Base-by-base conservation (phyloP, 306 rosid genomes). In the Dicorynia guianensis region DNA sequence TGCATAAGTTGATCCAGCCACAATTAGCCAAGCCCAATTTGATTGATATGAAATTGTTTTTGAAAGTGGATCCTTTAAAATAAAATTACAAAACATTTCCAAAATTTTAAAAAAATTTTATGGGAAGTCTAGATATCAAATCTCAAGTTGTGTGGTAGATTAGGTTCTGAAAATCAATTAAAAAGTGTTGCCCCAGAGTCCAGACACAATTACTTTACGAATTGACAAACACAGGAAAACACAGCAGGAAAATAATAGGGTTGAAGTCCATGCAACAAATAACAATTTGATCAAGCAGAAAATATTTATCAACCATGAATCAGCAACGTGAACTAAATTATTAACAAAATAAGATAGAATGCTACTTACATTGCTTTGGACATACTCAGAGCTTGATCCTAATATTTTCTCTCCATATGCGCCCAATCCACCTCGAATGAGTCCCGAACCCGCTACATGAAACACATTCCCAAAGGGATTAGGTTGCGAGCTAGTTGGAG, bases 351-450 rank as follows among this genome's bases (percentile, higher is more conserved):
- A 25, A 36, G 15, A 13, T 36, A 11, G 19, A 64, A 48, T 74
- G 50, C 67, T 5, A 84, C 87, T 90, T 89, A 92, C 99, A 76
- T 95, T 95, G 97, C 99, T 92, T 85, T 95, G 99, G 71, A 95
- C 97, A 81, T 95, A 95, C 80, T 95, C 99, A 40, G 97, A 92
- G 80, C 99, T 85, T 0, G 99, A 95, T 65, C 99, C 99, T 38
- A 95, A 83, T 38, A 92, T 92, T 57, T 84, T 95, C 75, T 92
- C 99, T 15, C 99, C 99, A 79, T 95, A 95, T 17, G 99, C 97
- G 82, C 97, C 97, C 82, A 90, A 79, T 57, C 98, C 97, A 75
- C 97, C 97, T 62, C 93, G 88, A 74, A 95, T 95, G 54, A 95
- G 93, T 50, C 99, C 99, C 0, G 99, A 89, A 85, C 99, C 92